Base-by-base conservation (phyloP, 148 eudicot genomes). In the Simmondsia chinensis region DNA sequence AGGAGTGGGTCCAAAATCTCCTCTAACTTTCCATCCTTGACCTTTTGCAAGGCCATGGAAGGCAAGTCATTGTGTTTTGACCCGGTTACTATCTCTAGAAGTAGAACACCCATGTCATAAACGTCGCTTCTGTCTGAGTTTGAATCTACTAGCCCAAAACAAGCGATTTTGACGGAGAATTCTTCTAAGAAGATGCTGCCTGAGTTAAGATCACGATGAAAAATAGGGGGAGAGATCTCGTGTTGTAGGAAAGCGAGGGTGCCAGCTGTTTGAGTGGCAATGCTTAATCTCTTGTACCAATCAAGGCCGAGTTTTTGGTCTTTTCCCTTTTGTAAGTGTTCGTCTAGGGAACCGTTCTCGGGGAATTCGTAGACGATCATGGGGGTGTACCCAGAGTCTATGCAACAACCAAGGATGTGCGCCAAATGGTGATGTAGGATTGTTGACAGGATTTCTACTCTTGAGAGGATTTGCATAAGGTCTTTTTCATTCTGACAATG, bases 1-100 rank as follows among this genome's bases (percentile, higher is more conserved):
- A 87, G 71, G 26, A 71, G 44, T 15, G 96, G 85, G 41, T 87
- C 96, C 19, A 74, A 53, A 14, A 87, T 70, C 65, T 87, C 94
- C 60, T 79, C 84, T 18, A 87, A 6, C 43, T 79, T 82, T 5
- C 96, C 96, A 11, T 63, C 78, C 46, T 71, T 71, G 6, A 79
- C 73, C 69, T 82, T 86, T 50, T 69, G 65, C 48, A 87, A 39
- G 17, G 74, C 77, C 8, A 49, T 39, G 1, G 78, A 65, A 10
- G 76, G 33, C 35, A 52, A 33, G 16, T 69, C 65, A 16, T 13
- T 8, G 36, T 58, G 50, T 33, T 59, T 66, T 15, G 65, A 43
- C 7, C 96, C 96, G 10, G 82, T 56, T 18, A 87, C 64, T 28
- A 87, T 64, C 65, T 87, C 94, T 25, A 87, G 36, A 33, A 87